Evolutionary conservation across 169 alveolate genomes (phyloP).

Genomic region (Cryptosporidium felis): DNA sequence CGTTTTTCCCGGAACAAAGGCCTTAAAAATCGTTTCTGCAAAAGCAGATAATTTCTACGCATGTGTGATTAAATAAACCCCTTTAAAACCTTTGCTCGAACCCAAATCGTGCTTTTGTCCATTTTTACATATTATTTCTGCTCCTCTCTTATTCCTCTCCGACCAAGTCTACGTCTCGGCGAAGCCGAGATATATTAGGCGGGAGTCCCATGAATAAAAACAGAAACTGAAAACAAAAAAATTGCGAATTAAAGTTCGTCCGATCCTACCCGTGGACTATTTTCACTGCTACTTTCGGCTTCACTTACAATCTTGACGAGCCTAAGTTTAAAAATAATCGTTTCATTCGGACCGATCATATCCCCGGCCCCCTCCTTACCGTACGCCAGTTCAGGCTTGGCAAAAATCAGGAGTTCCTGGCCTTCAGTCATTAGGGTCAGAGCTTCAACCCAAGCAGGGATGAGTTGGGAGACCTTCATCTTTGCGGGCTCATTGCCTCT

Average conservation of each 20-base stretch:
- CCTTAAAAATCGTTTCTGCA: neutral
- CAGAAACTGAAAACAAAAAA: neutral
- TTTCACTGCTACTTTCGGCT: neutral
- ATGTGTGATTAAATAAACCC: slow-evolving; percentile 31
- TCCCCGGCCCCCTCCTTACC: slow-evolving; percentile 66
- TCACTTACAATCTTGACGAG: slow-evolving; percentile 16
- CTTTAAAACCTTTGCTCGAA: neutral
- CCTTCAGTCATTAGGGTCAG: slow-evolving; percentile 58
- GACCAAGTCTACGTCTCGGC: neutral
- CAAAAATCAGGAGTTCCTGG: slow-evolving; percentile 30
- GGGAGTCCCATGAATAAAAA: too few species aligned
- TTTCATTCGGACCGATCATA: slow-evolving; percentile 52
- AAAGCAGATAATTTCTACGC: slow-evolving; percentile 4
- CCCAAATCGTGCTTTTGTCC: slow-evolving; percentile 6
- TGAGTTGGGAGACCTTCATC: slow-evolving; percentile 34
- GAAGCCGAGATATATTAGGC: neutral
- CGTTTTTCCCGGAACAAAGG: slow-evolving; percentile 14
- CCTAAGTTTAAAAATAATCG: slow-evolving; percentile 28
- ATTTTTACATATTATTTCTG: slow-evolving; percentile 5
- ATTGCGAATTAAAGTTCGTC: slow-evolving; percentile 46
- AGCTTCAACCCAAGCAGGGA: slow-evolving; percentile 66
- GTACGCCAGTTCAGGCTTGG: slow-evolving; percentile 32
- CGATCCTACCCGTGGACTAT: neutral
- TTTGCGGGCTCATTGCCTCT: slow-evolving; percentile 36
- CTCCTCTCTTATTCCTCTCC: slow-evolving; percentile 49